Base-by-base conservation (phyloP, 2,329 filamentous ascomycete species). In the Mycosphaerella arachidis region DNA sequence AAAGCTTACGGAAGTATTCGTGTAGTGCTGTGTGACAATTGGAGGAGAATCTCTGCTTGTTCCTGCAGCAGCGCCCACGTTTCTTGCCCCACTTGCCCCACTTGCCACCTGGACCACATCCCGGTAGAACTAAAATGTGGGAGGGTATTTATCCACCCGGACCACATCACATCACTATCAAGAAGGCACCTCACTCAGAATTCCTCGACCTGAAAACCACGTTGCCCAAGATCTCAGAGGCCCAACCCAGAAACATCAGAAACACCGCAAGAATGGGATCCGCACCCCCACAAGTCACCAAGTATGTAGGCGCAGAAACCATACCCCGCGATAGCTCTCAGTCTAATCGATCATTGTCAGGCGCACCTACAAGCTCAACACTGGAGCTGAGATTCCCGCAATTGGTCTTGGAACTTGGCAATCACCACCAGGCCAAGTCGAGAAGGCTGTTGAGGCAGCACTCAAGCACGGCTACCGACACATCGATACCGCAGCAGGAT, bases 381-480 rank as follows among this genome's bases (percentile, higher is more conserved):
- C 86, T 56, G 90, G 70, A 60, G 87, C 84, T 74, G 86, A 90
- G 77, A 94, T 94, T 62, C 88, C 89, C 58, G 86, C 86, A 67
- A 76, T 92, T 66, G 89, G 89, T 62, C 81, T 92, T 50, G 90
- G 90, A 58, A 92, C 90, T 58, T 92, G 89, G 89, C 88, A 91
- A 71, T 90, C 89, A 53, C 74, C 81, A 69, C 86, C 87, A 58
- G 84, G 83, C 66, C 82, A 90, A 75, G 88, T 91, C 58, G 81
- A 83, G 67, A 77, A 83, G 56, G 90, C 90, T 57, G 90, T 93
- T 65, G 85, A 89, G 75, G 79, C 72, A 90, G 81, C 83, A 0
- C 73, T 86, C 58, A 75, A 81, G 65, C 71, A 75, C n/a, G 83
- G 84, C 56, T 86, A 86, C 68, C 76, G 81, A 57, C 84, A 86